Conservation (phyloP, 2,329 filamentous ascomycete genomes). For the Neopestalotiopsis clavispora region DNA sequence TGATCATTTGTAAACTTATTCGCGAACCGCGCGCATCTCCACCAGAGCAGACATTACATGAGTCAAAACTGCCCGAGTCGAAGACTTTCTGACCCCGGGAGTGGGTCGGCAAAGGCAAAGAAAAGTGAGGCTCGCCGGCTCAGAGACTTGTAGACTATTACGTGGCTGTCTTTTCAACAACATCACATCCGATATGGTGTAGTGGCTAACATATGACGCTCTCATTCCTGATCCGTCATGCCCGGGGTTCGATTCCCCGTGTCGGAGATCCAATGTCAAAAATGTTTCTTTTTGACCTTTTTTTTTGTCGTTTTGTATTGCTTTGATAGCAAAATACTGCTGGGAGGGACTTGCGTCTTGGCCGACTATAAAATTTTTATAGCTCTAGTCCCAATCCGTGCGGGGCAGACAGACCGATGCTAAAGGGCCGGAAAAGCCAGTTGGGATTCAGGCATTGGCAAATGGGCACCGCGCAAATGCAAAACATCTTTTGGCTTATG, state of each 20-base stretch:
- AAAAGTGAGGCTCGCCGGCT: neutral
- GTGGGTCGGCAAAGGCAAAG: neutral
- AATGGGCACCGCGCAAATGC: neutral
- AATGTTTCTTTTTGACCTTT: neutral
- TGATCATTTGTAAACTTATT: neutral
- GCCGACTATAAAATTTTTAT: neutral
- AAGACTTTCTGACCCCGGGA: neutral
- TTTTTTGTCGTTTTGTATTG: neutral
- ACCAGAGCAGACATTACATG: neutral
- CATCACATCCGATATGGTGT: slow-evolving; percentile 3
- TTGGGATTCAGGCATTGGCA: neutral
- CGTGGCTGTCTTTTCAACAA: neutral
- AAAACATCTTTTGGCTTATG: neutral
- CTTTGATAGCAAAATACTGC: too few species aligned
- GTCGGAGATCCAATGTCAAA: slow-evolving; percentile 23
- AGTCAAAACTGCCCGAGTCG: neutral
- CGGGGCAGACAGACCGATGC: neutral
- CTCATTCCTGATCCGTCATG: slow-evolving; percentile 25
- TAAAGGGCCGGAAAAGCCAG: neutral
- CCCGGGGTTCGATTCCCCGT: slow-evolving; percentile 36
- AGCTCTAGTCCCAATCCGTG: neutral
- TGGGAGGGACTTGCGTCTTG: neutral
- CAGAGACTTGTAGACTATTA: neutral
- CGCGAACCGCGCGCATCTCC: neutral
- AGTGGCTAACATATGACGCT: slow-evolving; percentile 8